Conservation (phyloP, 805 yeast species). For the Metschnikowia colocasiae region DNA sequence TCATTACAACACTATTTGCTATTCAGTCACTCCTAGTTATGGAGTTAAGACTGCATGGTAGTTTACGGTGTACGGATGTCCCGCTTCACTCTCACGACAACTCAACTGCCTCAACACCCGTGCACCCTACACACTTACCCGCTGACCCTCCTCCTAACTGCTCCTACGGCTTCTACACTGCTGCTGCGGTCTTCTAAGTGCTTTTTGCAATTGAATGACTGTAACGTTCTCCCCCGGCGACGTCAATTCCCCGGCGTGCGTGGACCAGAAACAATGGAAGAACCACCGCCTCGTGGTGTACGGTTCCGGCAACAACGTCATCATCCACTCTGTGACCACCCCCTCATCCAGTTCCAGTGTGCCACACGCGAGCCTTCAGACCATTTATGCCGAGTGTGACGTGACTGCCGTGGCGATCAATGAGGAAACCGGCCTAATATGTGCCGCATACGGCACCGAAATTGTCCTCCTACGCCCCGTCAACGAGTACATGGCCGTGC, state of each 20-base stretch:
- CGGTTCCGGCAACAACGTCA: conserved; percentile 85
- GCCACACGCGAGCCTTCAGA: conserved; percentile 51
- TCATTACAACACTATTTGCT: too few species aligned
- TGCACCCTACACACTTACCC: too few species aligned
- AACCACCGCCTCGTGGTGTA: conserved; percentile 62
- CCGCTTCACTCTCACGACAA: too few species aligned
- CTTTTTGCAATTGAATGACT: conserved; percentile 45
- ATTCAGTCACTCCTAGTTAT: too few species aligned
- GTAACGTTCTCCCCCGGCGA: conserved; percentile 81
- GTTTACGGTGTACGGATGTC: too few species aligned
- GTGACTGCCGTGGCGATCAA: conserved; percentile 66
- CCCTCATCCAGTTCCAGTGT: conserved; percentile 1
- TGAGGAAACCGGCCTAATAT: conserved; percentile 52
- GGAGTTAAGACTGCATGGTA: too few species aligned
- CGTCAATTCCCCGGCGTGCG: conserved; percentile 56
- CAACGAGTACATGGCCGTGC: conserved; percentile 42
- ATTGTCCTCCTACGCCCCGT: conserved; percentile 55
- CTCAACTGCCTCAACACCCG: too few species aligned
- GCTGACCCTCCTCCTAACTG: too few species aligned
- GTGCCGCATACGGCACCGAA: conserved; percentile 46
- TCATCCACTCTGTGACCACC: conserved; percentile 33
- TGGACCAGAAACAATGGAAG: conserved; percentile 66
- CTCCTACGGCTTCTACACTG: background rate
- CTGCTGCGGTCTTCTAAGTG: too few species aligned
- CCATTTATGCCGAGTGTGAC: conserved; percentile 66